Conservation (phyloP, 768 basidiomycete species). For the Rubroboletus pulcherrimus region DNA sequence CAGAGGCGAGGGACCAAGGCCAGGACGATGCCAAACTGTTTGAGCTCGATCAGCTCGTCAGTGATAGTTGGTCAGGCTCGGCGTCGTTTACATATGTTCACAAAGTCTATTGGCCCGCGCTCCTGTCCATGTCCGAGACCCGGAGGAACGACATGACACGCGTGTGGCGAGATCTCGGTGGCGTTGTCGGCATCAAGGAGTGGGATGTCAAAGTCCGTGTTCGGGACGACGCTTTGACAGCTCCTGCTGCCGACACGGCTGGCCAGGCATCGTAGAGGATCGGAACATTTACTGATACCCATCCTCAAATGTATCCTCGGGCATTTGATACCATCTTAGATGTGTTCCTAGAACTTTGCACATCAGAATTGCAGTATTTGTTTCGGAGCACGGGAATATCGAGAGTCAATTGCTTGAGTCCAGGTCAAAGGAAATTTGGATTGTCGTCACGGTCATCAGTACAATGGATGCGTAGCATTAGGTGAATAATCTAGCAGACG, state of each 20-base stretch:
- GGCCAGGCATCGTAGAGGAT: slow-evolving; percentile 11
- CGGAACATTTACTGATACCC: no score
- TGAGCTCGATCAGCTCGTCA: slow-evolving; percentile 64
- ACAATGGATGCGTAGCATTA: slow-evolving; percentile 20
- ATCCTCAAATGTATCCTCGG: no score
- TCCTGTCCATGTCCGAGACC: slow-evolving; percentile 53
- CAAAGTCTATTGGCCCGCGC: slow-evolving; percentile 66
- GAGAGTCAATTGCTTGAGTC: neutral
- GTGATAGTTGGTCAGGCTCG: slow-evolving; percentile 65
- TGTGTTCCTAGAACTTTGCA: neutral
- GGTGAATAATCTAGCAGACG: slow-evolving; percentile 23
- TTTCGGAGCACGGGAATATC: neutral
- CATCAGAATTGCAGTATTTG: neutral
- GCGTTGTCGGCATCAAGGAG: slow-evolving; percentile 67
- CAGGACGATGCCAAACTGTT: slow-evolving; percentile 42
- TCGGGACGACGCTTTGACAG: slow-evolving; percentile 17
- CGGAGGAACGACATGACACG: slow-evolving; percentile 47
- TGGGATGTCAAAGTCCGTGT: slow-evolving; percentile 63
- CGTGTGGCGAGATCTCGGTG: slow-evolving; percentile 69
- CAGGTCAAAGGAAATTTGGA: slow-evolving; percentile 1
- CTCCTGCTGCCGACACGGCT: neutral
- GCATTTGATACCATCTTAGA: neutral
- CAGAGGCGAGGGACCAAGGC: slow-evolving; percentile 19
- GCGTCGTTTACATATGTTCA: slow-evolving; percentile 71
- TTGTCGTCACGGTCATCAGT: slow-evolving; percentile 27